Conservation (phyloP, 139 green algal species). For the Chlamydomonas urium region DNA sequence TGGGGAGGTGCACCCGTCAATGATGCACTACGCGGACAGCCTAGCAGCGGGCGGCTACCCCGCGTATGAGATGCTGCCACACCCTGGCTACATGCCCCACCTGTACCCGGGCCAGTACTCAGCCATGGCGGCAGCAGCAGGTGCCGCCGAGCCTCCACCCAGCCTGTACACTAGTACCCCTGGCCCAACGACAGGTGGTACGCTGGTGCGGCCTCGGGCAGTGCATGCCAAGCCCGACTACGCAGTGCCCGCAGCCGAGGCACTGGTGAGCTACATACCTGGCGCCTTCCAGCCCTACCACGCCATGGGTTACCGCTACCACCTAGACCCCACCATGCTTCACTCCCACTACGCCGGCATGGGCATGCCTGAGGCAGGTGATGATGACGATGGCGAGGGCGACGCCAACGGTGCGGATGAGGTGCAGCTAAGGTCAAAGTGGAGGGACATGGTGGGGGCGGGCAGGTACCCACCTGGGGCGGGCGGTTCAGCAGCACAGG, state of each 20-base stretch:
- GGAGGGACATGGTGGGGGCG: not conserved
- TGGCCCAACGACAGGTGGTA: slow-evolving; percentile 4
- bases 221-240: slow-evolving; percentile 3
- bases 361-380: not conserved
- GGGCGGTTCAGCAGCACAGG: not conserved
- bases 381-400: not conserved
- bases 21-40: slow-evolving; percentile 4
- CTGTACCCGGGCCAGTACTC: slow-evolving; percentile 4
- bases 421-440: not conserved
- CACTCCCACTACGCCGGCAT: not conserved
- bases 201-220: slow-evolving; percentile 1
- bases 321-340: not conserved
- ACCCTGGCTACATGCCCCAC: not conserved
- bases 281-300: slow-evolving; percentile 8
- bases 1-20: not conserved
- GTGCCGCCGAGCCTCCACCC: not conserved
- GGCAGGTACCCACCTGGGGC: not conserved
- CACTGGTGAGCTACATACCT: not conserved
- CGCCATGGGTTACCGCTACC: not conserved
- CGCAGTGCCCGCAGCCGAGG: not conserved
- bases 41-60: not conserved
- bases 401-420: not conserved
- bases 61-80: not conserved
- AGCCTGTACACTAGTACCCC: slow-evolving; percentile 8
- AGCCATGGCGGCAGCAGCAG: not conserved